Evolutionary conservation across 2,329 filamentous ascomycete species (phyloP), one percentile per base, ranked within the genome.

Genomic region (Ophiosphaerella korrae): DNA sequence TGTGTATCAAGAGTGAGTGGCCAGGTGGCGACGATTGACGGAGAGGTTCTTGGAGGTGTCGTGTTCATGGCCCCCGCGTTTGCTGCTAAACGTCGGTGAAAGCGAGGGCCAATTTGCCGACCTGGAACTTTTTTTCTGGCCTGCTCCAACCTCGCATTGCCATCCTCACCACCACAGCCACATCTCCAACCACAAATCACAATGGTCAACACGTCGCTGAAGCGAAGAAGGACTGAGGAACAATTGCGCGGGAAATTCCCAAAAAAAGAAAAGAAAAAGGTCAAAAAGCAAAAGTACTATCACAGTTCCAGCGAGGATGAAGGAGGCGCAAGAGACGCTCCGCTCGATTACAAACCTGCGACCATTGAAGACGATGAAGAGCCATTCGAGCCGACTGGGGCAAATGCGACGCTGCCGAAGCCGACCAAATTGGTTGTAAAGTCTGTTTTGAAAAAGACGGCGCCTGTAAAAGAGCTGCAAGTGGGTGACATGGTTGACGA

Each of bases 231-330:
- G 70, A 79, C 83, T 23, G 81, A 84, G 50, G 84, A 87, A 46
- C 80, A 80, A 44, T 78, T 83, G 71, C 77, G 79, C 45, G 80
- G 80, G 39, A 80, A 80, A 62, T 76, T 76, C 42, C 77, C 78
- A 23, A 80, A 79, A 67, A 75, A 75, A 60, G 77, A 79, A 29
- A 78, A 78, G 55, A 84, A 83, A 71, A 84, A 84, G 63, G 79
- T 84, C 68, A 85, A 83, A 71, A 85, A 85, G 70, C 84, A 88
- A 69, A 75, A 75, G 58, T 74, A 78, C 50, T 88, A 88, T 74
- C 81, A 87, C 79, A 86, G 83, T 67, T 86, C 83, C 29, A 82
- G 82, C 51, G 83, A 86, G 38, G 82, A 84, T 48, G 63, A 67
- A 48, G 63, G 60, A 43, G 62, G 57, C 55, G 63, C 69, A 24